A percentile compares a stretch with the other conserved stretches of the same genome.
phyloP scores from a whole-genome alignment of 768 basidiomycete species.

The Rhizopogon roseolus region DNA sequence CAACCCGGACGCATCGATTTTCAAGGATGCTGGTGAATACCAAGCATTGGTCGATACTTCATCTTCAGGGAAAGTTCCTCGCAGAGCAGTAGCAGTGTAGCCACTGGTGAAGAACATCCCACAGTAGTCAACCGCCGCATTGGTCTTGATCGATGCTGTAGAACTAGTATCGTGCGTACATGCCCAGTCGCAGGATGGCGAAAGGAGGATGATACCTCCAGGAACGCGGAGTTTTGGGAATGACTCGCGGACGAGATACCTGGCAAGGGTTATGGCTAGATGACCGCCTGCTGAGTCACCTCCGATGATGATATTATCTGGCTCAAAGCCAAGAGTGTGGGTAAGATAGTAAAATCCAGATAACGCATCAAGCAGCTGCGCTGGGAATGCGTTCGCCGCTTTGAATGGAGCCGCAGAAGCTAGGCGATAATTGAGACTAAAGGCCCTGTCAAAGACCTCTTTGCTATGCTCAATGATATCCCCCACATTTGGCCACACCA shows the following conservation, averaged over 20 bases:
- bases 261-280: slow-evolving; percentile 35
- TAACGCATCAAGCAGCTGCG: slow-evolving; percentile 47
- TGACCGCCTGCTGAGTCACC: slow-evolving; percentile 58
- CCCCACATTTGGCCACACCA: no score
- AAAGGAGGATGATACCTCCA: slow-evolving; percentile 7
- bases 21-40: slow-evolving; percentile 10
- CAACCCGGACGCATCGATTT: no score
- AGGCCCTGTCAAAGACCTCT: slow-evolving; percentile 16
- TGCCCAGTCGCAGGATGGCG: slow-evolving; percentile 2
- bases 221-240: slow-evolving; percentile 5
- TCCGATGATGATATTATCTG: slow-evolving; percentile 38
- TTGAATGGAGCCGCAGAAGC: slow-evolving; percentile 24
- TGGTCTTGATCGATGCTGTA: background rate
- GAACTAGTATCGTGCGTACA: background rate
- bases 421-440: slow-evolving; percentile 46
- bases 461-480: slow-evolving; percentile 12
- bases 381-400: slow-evolving; percentile 41
- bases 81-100: slow-evolving; percentile 5
- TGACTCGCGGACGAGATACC: slow-evolving; percentile 25
- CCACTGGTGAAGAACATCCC: background rate
- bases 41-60: slow-evolving; percentile 4
- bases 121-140: background rate
- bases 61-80: slow-evolving; percentile 7
- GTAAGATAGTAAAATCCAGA: slow-evolving; percentile 49
- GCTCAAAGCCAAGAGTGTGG: slow-evolving; percentile 33